These are phyloP conservation scores for Gloeopeniophorella convolvens DNA, from an alignment of 768 basidiomycete species.

Conservation along the genomic window DNA sequence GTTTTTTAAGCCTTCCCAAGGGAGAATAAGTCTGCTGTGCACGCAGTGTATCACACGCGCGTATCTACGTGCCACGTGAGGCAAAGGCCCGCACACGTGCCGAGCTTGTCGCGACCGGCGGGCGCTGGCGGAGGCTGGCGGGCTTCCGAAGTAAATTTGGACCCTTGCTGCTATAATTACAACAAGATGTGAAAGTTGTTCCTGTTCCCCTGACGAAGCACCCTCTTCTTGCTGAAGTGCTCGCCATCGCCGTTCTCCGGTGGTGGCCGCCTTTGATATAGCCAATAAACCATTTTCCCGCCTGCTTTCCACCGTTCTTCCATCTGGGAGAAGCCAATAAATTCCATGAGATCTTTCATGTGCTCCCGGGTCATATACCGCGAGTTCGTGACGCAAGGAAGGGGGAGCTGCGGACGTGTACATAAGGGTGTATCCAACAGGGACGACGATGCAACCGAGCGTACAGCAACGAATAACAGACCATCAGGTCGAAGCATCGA, in stretches of 20 bases:
- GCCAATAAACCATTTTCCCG: slow-evolving; percentile 86
- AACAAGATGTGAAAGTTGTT: slow-evolving; percentile 74
- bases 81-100: too few species aligned
- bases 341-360: slow-evolving; percentile 49
- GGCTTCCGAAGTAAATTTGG: too few species aligned
- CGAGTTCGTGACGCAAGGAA: slow-evolving; percentile 81
- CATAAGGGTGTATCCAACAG: not conserved
- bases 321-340: slow-evolving; percentile 58
- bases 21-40: too few species aligned
- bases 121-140: too few species aligned
- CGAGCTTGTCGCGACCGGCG: not conserved
- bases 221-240: slow-evolving; percentile 46
- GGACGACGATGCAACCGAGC: slow-evolving; percentile 24
- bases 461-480: slow-evolving; percentile 63
- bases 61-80: too few species aligned
- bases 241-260: slow-evolving; percentile 16
- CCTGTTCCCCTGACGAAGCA: slow-evolving; percentile 58
- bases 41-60: too few species aligned
- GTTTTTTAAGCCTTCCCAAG: too few species aligned
- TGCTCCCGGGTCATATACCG: slow-evolving; percentile 66
- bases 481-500: slow-evolving; percentile 48
- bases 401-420: slow-evolving; percentile 56
- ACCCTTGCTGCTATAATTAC: slow-evolving; percentile 6
- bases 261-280: slow-evolving; percentile 49
- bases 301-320: slow-evolving; percentile 55